Base-by-base conservation (phyloP, 176 grass and related monocot species). In the Aegilops speltoides region DNA sequence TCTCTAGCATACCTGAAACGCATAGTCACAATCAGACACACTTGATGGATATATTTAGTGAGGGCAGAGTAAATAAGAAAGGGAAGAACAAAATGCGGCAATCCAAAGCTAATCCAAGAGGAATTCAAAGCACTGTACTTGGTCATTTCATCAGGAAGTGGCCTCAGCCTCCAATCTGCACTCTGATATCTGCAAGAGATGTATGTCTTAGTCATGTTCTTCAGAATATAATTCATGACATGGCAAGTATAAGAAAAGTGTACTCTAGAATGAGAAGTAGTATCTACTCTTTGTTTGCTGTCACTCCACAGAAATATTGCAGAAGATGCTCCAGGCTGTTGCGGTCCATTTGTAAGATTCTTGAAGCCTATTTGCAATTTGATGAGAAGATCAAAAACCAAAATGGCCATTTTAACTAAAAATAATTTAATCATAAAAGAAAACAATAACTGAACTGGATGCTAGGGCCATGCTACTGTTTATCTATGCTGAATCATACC, bases 121-220 rank as follows among this genome's bases (percentile, higher is more conserved):
- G 36, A 62, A 17, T 83, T 79, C 12, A 38, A 79, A 23, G 77
- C 28, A 88, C 60, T 78, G 25, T 95, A 99, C 97, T 99, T 99
- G 29, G 92, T 70, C 97, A 99, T 99, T 90, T 99, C 89, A 84
- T 84, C 84, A 73, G 89, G 97, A 90, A 99, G 88, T 19, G 92
- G 97, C 23, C 94, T 91, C 83, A 99, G 82, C 70, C 97, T 96
- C 97, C 97, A 99, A 88, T 99, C 97, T 69, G 97, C 97, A 80
- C 85, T 94, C 79, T 99, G 97, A 86, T 99, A 99, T 89, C 97
- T 99, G 82, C 84, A 95, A 79, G 60, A 86, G 75, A 79, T 73
- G 19, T n/a, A 91, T 50, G 57, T 34, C 29, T 61, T 82, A 67
- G 81, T 63, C 38, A 76, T 22, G 67, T n/a, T 66, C 73, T 76